Percentiles rank a stretch among this genome's conserved stretches.
Conservation (phyloP, 805 yeast species). For the Cyberlindnera bimundalis region DNA sequence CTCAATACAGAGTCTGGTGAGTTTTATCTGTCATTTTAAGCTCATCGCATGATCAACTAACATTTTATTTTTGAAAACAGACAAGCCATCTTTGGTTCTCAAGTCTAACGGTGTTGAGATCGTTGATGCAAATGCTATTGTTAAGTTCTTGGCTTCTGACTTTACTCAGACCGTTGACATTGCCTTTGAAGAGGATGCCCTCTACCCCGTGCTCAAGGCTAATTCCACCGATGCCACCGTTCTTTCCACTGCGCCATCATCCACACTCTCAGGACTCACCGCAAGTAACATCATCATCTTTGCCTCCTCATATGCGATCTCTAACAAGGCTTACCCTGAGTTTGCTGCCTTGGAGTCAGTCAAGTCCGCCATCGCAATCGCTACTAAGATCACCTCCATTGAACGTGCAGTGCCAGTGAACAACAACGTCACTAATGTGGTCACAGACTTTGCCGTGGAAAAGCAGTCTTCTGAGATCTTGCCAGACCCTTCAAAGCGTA, state of each 20-base stretch:
- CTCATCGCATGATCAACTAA: background rate
- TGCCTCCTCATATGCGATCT: conserved; percentile 51
- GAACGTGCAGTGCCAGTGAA: conserved; percentile 39
- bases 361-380: conserved; percentile 42
- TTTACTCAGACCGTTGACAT: conserved; percentile 36
- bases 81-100: conserved; percentile 22
- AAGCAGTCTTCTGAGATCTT: conserved; percentile 38
- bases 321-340: conserved; percentile 26
- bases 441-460: conserved; percentile 26
- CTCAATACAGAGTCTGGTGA: conserved; percentile 26
- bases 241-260: conserved; percentile 19
- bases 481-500: conserved; percentile 63
- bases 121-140: conserved; percentile 65
- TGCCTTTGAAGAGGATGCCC: conserved; percentile 41
- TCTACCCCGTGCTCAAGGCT: conserved; percentile 37
- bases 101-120: conserved; percentile 37
- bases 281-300: conserved; percentile 58
- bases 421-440: conserved; percentile 36
- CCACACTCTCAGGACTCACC: conserved; percentile 31
- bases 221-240: conserved; percentile 26
- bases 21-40: conserved; percentile 2
- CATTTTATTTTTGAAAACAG: conserved; percentile 6
- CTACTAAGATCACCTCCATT: conserved; percentile 43
- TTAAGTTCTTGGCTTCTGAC: conserved; percentile 55
- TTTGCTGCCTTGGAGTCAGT: conserved; percentile 35